Base-by-base conservation (phyloP, 352 stramenopile species). In the Phytophthora lateralis region DNA sequence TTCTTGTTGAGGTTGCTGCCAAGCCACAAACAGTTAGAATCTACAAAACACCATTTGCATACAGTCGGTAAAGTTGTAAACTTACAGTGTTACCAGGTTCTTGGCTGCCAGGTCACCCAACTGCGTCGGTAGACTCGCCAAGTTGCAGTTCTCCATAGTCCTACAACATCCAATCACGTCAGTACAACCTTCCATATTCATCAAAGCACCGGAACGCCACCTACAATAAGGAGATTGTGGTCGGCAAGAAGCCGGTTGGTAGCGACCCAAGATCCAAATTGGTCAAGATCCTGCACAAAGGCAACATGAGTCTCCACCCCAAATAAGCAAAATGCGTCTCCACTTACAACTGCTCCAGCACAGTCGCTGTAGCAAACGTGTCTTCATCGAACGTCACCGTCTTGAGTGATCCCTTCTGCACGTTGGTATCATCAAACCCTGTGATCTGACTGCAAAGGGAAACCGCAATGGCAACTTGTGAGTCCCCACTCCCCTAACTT, bases 71-170 rank as follows among this genome's bases (percentile, higher is more conserved):
- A 24, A 32, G 11, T 42, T 21, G 32, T 15, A 59, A 21, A 60
- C 82, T 55, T 62, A 90, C 83, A 92, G 65, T 4, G 69, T 73
- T 20, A 62, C 63, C 18, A 92, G 51, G 54, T 88, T 89, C 20
- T 54, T 63, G 63, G 49, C 63, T n/a, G 63, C 64, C 29, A 90
- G 73, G 39, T 67, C 67, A 26, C 57, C 66, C 17, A 92, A 60
- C 41, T 89, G 73, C 1, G 55, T 47, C 11, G 83, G 79, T 17
- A 92, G 43, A 20, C 58, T 68, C 20, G 54, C 80, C 47, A 92
- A 67, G 42, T 82, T 79, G 63, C 83, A 92, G 63, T 92, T 92
- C 21, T 90, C 73, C 61, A 92, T 75, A 1, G 75, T 74, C 15
- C 82, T 91, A 34, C 6, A 32, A 54, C 10, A 44, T 45, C 48